Percentiles rank a stretch among this genome's conserved stretches.
Conservation (phyloP, 768 basidiomycete species). For the Terana coerulea region DNA sequence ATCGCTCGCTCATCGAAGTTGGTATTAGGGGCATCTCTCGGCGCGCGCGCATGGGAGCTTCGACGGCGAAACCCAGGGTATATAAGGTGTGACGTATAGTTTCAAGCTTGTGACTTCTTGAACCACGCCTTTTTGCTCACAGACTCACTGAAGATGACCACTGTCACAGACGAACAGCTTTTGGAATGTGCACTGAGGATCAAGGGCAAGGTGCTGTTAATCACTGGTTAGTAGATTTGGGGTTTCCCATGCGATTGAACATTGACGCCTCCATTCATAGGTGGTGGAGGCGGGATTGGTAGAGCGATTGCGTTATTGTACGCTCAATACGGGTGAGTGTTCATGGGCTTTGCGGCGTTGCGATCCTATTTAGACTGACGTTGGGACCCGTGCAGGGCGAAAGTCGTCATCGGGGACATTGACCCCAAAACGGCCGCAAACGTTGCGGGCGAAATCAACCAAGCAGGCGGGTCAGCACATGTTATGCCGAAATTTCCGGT, state of each 20-base stretch:
- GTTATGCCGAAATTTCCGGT: not conserved
- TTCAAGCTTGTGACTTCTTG: too few relatives aligned
- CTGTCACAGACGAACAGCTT: slow-evolving; percentile 20
- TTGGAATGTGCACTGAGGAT: slow-evolving; percentile 19
- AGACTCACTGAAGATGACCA: too few relatives aligned
- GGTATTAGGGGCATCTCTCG: too few relatives aligned
- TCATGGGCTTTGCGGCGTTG: too few relatives aligned
- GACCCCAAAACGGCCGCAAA: too few relatives aligned
- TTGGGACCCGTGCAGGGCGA: not conserved
- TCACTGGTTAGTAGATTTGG: slow-evolving; percentile 23
- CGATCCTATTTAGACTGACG: too few relatives aligned
- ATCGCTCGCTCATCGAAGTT: too few relatives aligned
- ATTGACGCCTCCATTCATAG: slow-evolving; percentile 2
- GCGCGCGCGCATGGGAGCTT: too few relatives aligned
- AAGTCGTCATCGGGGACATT: not conserved
- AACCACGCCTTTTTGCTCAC: too few relatives aligned
- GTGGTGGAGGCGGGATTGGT: slow-evolving; percentile 24
- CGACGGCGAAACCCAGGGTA: too few relatives aligned
- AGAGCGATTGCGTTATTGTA: slow-evolving; percentile 22
- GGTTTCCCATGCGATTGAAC: not conserved
- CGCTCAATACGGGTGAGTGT: slow-evolving; percentile 19
- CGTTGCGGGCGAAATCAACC: not conserved
- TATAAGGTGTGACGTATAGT: too few relatives aligned
- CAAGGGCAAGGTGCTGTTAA: slow-evolving; percentile 22
- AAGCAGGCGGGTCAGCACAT: not conserved